Evolutionary conservation across 176 grass and related monocot species (phyloP), one percentile per base, ranked within the genome.

Genomic region (Musa acuminata): DNA sequence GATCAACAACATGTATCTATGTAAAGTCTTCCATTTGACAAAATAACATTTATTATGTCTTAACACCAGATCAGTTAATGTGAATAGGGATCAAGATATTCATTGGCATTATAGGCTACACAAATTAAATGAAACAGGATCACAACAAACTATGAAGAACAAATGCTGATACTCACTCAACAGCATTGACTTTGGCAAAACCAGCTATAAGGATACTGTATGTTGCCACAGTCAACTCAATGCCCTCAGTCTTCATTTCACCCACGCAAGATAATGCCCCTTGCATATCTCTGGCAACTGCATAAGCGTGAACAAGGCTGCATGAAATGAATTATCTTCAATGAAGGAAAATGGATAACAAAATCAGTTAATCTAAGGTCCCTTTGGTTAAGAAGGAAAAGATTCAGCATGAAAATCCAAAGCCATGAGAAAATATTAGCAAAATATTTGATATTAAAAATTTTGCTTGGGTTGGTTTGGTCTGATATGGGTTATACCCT

Each of bases 251-350:
- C 88, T 89, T 99, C 90, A 99, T 99, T 89, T 99, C 95, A 79
- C 91, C 86, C 23, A 82, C 26, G 2, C 95, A 94, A 78, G 90
- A 88, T 71, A 94, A 52, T 75, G 86, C 88, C 65, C 95, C 95
- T 67, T 76, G 85, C 88, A 99, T 99, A 82, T 94, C 90, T 91
- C 95, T 91, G 82, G 87, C 88, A 99, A 94, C 90, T 99, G 90
- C 95, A 94, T 94, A 99, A 94, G 95, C 95, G 86, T 99, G 95
- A 94, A 94, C 80, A 92, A 99, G 86, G 95, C 95, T 99, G 90
- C 90, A 99, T 98, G 85, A 98, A 93, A 92, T 92, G 80, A 85
- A 87, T 80, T 66, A 87, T 83, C 79, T 72, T 89, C 86, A 89
- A 92, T 85, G 82, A 69, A 85, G 49, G 82, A 79, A 64, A 80